Evolutionary conservation across 2,329 filamentous ascomycete genomes (phyloP).

Genomic region (Cladorrhinum sp.): DNA sequence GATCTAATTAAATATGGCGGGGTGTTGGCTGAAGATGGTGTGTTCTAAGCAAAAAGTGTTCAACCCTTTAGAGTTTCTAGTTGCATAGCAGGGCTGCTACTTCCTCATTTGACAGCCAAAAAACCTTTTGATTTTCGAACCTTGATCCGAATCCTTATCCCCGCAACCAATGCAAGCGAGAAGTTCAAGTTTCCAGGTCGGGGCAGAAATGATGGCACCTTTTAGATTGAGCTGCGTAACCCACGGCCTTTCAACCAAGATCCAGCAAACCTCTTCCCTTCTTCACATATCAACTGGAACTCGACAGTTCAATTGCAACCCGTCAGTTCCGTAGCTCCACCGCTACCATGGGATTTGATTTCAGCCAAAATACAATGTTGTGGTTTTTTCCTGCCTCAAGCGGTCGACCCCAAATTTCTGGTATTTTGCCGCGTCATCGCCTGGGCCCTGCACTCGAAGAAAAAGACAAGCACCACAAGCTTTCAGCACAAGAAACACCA

Average conservation of each 20-base stretch:
- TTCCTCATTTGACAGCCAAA: too few relatives aligned
- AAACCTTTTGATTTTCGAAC: too few relatives aligned
- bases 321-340: conserved; percentile 22
- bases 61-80: background rate
- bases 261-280: background rate
- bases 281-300: conserved; percentile 4
- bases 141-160: too few relatives aligned
- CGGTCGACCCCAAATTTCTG: conserved; percentile 22
- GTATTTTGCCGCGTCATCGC: conserved; percentile 28
- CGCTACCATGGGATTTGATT: conserved; percentile 18
- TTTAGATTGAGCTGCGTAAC: background rate
- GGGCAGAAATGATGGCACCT: background rate
- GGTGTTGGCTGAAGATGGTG: too few relatives aligned
- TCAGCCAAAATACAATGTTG: conserved; percentile 28
- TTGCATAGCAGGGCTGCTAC: too few relatives aligned
- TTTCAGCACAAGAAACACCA: conserved; percentile 9
- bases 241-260: background rate
- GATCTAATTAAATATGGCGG: too few relatives aligned
- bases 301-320: conserved; percentile 18
- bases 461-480: conserved; percentile 18
- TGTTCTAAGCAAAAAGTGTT: too few relatives aligned
- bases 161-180: background rate
- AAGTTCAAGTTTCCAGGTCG: background rate
- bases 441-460: too few relatives aligned
- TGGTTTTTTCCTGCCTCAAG: conserved; percentile 9